Evolutionary conservation across 129 eudicot genomes (phyloP).

Genomic region (Arctium lappa): DNA sequence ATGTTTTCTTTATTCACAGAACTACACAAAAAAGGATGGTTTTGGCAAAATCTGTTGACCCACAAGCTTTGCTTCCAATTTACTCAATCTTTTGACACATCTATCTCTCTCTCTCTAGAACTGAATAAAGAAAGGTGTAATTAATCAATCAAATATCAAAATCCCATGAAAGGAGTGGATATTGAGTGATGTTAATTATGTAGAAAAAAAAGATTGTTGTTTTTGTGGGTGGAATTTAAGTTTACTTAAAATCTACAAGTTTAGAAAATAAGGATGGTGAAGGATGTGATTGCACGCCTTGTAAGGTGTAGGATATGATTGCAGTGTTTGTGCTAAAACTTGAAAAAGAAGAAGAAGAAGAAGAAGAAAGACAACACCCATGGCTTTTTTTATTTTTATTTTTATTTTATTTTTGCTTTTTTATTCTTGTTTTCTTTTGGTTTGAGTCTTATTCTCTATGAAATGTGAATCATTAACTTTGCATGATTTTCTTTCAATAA

Average conservation of each 20-base stretch:
- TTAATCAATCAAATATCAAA: constrained; percentile 25
- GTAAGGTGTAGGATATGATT: constrained; percentile 14
- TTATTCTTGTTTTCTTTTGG: constrained; percentile 34
- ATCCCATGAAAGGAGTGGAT: constrained; percentile 5
- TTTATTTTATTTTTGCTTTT: background rate
- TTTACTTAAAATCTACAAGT: constrained; percentile 32
- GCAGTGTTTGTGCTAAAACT: constrained; percentile 23
- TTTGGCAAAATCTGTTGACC: constrained; percentile 12
- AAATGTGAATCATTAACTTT: background rate
- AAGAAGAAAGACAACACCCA: constrained; percentile 14
- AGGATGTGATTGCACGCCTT: constrained; percentile 32
- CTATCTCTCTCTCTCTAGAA: constrained; percentile 15
- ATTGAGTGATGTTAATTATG: constrained; percentile 10
- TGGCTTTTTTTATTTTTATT: background rate
- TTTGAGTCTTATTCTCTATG: constrained; percentile 21
- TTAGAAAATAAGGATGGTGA: constrained; percentile 29
- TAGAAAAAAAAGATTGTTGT: constrained; percentile 17
- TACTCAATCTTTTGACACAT: constrained; percentile 30
- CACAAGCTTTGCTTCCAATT: constrained; percentile 52
- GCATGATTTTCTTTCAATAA: constrained; percentile 19
- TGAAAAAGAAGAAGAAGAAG: constrained; percentile 1
- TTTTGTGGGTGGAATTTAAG: constrained; percentile 25
- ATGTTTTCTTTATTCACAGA: constrained; percentile 20
- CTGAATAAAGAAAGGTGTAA: constrained; percentile 3
- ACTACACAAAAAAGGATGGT: background rate